These are phyloP conservation scores for Penicillium sp. DNA, from an alignment of 2,329 filamentous ascomycete species.

Conservation along the genomic window DNA sequence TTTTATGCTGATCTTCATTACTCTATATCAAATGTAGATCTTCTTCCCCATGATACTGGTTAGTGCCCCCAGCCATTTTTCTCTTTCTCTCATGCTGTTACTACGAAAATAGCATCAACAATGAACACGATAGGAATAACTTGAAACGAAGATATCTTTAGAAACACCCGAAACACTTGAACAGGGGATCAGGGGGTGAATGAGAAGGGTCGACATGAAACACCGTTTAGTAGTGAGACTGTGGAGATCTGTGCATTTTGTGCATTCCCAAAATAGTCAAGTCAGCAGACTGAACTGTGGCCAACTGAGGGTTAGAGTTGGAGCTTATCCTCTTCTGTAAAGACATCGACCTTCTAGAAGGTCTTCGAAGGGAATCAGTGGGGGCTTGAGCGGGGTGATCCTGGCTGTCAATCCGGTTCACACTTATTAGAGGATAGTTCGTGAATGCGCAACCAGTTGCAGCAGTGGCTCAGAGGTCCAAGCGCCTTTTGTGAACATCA, in stretches of 20 bases:
- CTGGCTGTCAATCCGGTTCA: slow-evolving; percentile 16
- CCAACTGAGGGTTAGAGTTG: neutral
- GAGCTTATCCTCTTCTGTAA: slow-evolving; percentile 3
- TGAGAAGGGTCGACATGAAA: slow-evolving; percentile 3
- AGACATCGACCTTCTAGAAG: slow-evolving; percentile 5
- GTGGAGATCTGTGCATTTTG: neutral
- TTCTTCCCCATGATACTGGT: neutral
- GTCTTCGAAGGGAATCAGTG: neutral
- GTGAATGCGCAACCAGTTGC: neutral
- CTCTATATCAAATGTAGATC: neutral
- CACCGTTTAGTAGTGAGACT: slow-evolving; percentile 9
- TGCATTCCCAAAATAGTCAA: neutral
- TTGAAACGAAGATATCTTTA: slow-evolving; percentile 19
- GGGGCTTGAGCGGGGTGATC: slow-evolving; percentile 5
- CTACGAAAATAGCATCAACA: slow-evolving; percentile 9
- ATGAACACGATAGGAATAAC: slow-evolving; percentile 2
- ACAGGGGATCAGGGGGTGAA: slow-evolving; percentile 5
- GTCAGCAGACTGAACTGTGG: slow-evolving; percentile 8
- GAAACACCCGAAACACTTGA: slow-evolving; percentile 3
- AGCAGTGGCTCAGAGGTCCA: slow-evolving; percentile 11
- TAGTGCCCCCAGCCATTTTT: neutral
- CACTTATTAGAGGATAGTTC: neutral
- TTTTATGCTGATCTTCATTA: neutral
- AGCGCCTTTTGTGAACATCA: slow-evolving; percentile 4
- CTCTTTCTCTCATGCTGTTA: neutral